A percentile compares a stretch with the other conserved stretches of the same genome.
Conservation (phyloP, 148 eudicot genomes). For the Selenicereus undatus region DNA sequence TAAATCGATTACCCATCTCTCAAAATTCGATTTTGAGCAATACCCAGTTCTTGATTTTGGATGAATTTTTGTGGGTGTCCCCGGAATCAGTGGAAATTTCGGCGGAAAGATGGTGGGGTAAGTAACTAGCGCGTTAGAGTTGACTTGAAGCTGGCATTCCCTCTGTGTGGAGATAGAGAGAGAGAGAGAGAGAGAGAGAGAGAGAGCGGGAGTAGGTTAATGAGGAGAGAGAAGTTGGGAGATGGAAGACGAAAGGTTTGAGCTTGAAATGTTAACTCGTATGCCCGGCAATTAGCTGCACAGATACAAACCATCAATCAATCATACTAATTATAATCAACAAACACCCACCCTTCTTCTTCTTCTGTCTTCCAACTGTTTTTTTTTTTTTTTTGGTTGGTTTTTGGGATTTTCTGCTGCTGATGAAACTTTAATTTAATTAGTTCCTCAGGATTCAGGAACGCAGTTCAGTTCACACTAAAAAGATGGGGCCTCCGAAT, state of each 20-base stretch:
- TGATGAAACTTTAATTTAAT: neutral
- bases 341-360: neutral
- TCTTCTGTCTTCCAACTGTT: too few relatives aligned
- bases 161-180: neutral
- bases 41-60: conserved; percentile 4
- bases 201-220: conserved; percentile 7
- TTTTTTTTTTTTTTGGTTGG: neutral
- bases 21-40: conserved; percentile 13
- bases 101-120: neutral
- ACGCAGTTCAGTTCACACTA: too few relatives aligned
- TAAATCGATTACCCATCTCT: conserved; percentile 68
- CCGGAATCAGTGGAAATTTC: neutral
- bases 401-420: neutral
- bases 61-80: neutral
- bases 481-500: neutral
- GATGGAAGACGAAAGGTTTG: neutral
- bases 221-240: conserved; percentile 1
- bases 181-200: neutral
- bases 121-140: conserved; percentile 13
- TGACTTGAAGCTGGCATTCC: conserved; percentile 16
- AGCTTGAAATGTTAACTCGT: neutral
- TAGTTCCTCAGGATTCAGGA: neutral
- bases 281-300: neutral
- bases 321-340: neutral
- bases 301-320: neutral